These are phyloP conservation scores for Chimonanthus praecox DNA, from an alignment of 164 flowering plant species.

Conservation along the genomic window DNA sequence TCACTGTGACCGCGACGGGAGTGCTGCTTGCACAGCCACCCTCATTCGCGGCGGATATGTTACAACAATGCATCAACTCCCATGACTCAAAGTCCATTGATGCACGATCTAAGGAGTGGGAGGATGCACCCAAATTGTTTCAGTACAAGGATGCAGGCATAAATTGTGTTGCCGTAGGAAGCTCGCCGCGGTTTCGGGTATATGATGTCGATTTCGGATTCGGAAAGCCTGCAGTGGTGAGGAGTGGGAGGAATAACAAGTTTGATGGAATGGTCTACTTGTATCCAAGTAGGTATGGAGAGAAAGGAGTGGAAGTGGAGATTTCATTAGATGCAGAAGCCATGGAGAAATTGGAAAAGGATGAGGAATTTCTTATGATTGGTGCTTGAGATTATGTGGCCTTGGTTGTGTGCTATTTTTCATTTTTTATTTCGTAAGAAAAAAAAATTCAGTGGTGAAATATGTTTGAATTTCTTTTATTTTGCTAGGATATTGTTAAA, in stretches of 20 bases:
- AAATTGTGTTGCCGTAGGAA: constrained; percentile 86
- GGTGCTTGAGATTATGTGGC: background rate
- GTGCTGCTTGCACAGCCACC: constrained; percentile 42
- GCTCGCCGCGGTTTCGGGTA: constrained; percentile 89
- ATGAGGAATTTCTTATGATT: constrained; percentile 46
- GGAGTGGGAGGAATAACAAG: constrained; percentile 81
- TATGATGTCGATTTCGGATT: constrained; percentile 90
- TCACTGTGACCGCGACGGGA: constrained; percentile 70
- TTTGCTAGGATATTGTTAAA: too few species aligned
- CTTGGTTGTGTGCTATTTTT: background rate
- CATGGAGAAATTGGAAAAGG: constrained; percentile 74
- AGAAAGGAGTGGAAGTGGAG: constrained; percentile 79
- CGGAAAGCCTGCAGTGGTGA: constrained; percentile 69
- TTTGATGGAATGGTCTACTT: constrained; percentile 95
- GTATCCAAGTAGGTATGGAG: constrained; percentile 71
- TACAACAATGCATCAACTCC: constrained; percentile 46
- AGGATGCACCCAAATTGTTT: constrained; percentile 59
- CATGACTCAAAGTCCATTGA: constrained; percentile 69
- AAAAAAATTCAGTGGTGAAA: too few species aligned
- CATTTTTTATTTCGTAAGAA: too few species aligned
- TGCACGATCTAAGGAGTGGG: constrained; percentile 62
- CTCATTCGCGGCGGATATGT: constrained; percentile 38
- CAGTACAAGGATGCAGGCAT: constrained; percentile 81
- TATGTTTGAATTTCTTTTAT: too few species aligned
- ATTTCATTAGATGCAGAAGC: constrained; percentile 55